phyloP scores from a whole-genome alignment of 1,284 basidiomycete genomes.

The Ceratobasidium sp. region DNA sequence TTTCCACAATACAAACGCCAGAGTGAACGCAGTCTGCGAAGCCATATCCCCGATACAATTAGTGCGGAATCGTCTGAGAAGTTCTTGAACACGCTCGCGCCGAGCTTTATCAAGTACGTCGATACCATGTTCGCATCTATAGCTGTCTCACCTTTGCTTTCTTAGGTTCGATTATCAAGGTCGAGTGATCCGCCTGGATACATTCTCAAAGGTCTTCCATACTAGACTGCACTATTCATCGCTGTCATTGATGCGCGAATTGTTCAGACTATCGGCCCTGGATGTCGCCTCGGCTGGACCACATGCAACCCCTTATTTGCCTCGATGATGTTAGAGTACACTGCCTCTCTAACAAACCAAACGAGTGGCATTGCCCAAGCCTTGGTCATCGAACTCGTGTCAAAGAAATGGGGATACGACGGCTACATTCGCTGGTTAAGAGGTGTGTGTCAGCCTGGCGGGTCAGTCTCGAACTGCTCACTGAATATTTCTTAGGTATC shows the following conservation, averaged over 20 bases:
- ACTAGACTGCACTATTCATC: background rate
- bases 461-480: background rate
- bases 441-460: slow-evolving; percentile 58
- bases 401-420: slow-evolving; percentile 73
- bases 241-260: background rate
- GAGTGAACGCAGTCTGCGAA: slow-evolving; percentile 57
- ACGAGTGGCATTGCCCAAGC: slow-evolving; percentile 57
- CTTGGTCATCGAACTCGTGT: slow-evolving; percentile 72
- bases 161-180: slow-evolving; percentile 78
- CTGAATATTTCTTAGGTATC: slow-evolving; percentile 60
- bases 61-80: slow-evolving; percentile 49
- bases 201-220: slow-evolving; percentile 78
- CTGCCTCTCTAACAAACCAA: slow-evolving; percentile 17
- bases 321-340: slow-evolving; percentile 60
- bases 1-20: slow-evolving; percentile 65
- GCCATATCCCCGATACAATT: slow-evolving; percentile 7
- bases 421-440: slow-evolving; percentile 85
- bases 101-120: slow-evolving; percentile 74
- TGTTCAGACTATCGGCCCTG: slow-evolving; percentile 78
- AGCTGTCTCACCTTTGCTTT: slow-evolving; percentile 50
- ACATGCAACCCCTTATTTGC: slow-evolving; percentile 78
- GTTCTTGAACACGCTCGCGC: slow-evolving; percentile 70
- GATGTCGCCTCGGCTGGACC: slow-evolving; percentile 83
- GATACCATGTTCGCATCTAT: slow-evolving; percentile 48
- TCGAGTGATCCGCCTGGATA: slow-evolving; percentile 82